These are phyloP conservation scores for Botryosphaeria dothidea DNA, from an alignment of 2,329 filamentous ascomycete genomes.

Conservation along the genomic window DNA sequence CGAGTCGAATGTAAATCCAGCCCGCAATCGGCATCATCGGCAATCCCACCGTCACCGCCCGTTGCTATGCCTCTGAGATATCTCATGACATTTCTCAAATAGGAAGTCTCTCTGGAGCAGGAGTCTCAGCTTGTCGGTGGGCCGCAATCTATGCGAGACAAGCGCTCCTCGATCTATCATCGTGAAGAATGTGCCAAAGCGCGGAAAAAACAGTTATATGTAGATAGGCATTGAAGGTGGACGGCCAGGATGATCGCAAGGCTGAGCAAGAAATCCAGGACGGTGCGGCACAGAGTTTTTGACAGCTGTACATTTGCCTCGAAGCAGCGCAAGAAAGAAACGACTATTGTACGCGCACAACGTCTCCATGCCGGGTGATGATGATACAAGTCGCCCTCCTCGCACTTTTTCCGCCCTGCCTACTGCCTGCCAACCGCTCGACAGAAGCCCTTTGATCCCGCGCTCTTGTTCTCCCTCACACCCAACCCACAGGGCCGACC, in stretches of 20 bases:
- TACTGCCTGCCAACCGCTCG: constrained; percentile 5
- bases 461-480: neutral
- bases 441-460: neutral
- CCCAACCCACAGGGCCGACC: constrained; percentile 1
- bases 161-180: neutral
- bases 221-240: neutral
- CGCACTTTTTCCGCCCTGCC: neutral
- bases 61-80: constrained; percentile 7
- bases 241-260: neutral
- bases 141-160: neutral
- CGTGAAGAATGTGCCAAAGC: neutral
- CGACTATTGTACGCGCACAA: constrained; percentile 18
- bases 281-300: neutral
- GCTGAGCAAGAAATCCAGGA: neutral
- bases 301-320: constrained; percentile 19
- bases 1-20: constrained; percentile 7
- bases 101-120: neutral
- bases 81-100: constrained; percentile 7
- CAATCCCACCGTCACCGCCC: constrained; percentile 11
- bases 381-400: constrained; percentile 18
- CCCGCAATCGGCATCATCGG: constrained; percentile 9
- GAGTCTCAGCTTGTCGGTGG: neutral
- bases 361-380: constrained; percentile 1
- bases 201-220: neutral
- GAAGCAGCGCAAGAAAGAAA: constrained; percentile 8